Percentiles rank a stretch among this genome's conserved stretches.
Conservation (phyloP, 2,329 filamentous ascomycete genomes). For the Cephalotrichum gorgonifer region DNA sequence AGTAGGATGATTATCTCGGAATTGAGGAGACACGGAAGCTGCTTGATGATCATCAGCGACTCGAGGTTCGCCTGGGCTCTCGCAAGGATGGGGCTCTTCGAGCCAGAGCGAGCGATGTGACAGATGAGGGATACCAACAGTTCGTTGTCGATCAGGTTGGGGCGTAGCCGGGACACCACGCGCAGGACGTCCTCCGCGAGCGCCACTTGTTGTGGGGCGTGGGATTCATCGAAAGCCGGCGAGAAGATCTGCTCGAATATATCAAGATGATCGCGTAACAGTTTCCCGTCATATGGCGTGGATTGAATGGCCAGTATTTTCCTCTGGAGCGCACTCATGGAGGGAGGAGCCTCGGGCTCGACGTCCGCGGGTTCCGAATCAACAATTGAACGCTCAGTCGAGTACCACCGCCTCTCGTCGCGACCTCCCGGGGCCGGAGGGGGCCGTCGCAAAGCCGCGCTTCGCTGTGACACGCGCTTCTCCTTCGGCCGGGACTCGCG, state of each 20-base stretch:
- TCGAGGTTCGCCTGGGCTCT: slow-evolving; percentile 34
- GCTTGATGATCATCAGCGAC: slow-evolving; percentile 26
- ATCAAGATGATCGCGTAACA: neutral
- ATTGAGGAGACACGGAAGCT: slow-evolving; percentile 26
- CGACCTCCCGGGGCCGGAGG: neutral
- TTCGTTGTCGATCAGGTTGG: slow-evolving; percentile 30
- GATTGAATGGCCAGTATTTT: too few species aligned
- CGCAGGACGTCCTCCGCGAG: slow-evolving; percentile 4
- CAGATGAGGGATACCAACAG: slow-evolving; percentile 39
- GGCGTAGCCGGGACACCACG: slow-evolving; percentile 24
- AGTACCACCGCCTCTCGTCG: neutral
- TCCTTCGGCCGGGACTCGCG: too few species aligned
- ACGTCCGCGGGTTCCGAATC: neutral
- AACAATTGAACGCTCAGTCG: neutral
- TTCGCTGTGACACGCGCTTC: neutral
- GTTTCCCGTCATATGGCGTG: too few species aligned
- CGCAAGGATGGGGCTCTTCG: slow-evolving; percentile 20
- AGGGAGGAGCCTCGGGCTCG: too few species aligned
- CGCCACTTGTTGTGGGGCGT: neutral
- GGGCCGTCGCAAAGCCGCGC: neutral
- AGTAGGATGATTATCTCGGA: slow-evolving; percentile 29
- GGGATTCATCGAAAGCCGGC: slow-evolving; percentile 7
- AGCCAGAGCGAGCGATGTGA: slow-evolving; percentile 20
- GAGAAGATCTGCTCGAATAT: slow-evolving; percentile 28
- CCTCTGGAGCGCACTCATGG: too few species aligned